phyloP scores from a whole-genome alignment of 1,284 basidiomycete genomes.

The Irpex sp. region DNA sequence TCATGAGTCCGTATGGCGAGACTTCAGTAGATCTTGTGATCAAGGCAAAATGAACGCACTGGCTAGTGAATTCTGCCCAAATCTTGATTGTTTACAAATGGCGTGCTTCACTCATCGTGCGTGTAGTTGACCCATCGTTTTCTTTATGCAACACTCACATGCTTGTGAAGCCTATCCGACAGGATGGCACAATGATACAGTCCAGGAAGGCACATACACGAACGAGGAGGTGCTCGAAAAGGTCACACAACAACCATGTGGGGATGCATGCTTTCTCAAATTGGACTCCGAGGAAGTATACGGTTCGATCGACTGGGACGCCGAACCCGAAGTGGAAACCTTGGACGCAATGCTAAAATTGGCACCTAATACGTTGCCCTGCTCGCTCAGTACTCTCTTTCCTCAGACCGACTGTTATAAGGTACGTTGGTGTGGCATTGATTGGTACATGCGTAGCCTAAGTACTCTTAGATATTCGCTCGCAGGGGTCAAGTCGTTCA shows the following conservation, averaged over 20 bases:
- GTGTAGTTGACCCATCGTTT: neutral
- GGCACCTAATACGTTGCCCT: neutral
- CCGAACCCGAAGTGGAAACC: neutral
- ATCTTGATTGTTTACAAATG: conserved; percentile 22
- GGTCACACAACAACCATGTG: neutral
- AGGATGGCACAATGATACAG: neutral
- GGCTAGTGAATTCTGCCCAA: conserved; percentile 27
- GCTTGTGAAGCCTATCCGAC: neutral
- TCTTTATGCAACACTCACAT: neutral
- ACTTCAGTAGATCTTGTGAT: neutral
- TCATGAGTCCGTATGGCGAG: neutral
- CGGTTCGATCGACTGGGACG: neutral
- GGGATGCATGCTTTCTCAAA: neutral
- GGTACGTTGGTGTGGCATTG: neutral
- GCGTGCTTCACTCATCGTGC: conserved; percentile 22
- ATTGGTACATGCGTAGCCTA: neutral
- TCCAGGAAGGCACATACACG: neutral
- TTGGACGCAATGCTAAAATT: neutral
- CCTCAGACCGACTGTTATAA: neutral
- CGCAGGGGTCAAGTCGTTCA: neutral
- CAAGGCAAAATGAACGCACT: conserved; percentile 7
- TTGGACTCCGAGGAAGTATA: neutral
- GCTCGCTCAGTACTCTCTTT: neutral
- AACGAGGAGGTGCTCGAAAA: neutral
- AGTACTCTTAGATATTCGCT: neutral